A percentile compares a stretch with the other conserved stretches of the same genome.
Conservation (phyloP, 331 rosid genomes). For the Stylosanthes scabra region DNA sequence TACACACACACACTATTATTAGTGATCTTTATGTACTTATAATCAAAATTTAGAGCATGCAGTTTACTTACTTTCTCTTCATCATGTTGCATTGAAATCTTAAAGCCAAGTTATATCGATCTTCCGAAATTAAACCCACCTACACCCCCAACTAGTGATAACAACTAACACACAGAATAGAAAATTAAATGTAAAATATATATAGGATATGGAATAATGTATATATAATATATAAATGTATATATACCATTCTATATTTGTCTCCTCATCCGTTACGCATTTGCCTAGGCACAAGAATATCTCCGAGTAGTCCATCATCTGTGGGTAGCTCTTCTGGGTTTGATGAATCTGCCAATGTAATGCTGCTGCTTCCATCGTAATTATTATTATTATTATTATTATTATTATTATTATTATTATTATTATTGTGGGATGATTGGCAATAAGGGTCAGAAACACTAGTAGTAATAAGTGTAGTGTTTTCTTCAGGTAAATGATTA, state of each 20-base stretch:
- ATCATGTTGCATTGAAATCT: not conserved
- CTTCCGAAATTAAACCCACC: not conserved
- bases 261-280: conserved; percentile 71
- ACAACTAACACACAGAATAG: not conserved
- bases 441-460: conserved; percentile 31
- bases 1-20: too few species aligned
- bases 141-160: too few species aligned
- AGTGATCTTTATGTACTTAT: not conserved
- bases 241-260: conserved; percentile 31
- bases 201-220: not conserved
- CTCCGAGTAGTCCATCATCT: conserved; percentile 91
- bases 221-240: too few species aligned
- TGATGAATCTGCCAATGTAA: conserved; percentile 18
- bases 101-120: not conserved
- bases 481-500: conserved; percentile 41
- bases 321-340: conserved; percentile 43
- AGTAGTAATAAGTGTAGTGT: conserved; percentile 26
- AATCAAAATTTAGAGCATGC: not conserved
- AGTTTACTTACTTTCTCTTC: not conserved
- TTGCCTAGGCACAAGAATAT: conserved; percentile 82
- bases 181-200: not conserved
- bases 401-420: too few species aligned
- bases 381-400: too few species aligned
- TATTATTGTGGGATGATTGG: conserved; percentile 1
- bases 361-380: conserved; percentile 44